phyloP scores from a whole-genome alignment of 2,329 filamentous ascomycete species.

The Sporothrix luriei region DNA sequence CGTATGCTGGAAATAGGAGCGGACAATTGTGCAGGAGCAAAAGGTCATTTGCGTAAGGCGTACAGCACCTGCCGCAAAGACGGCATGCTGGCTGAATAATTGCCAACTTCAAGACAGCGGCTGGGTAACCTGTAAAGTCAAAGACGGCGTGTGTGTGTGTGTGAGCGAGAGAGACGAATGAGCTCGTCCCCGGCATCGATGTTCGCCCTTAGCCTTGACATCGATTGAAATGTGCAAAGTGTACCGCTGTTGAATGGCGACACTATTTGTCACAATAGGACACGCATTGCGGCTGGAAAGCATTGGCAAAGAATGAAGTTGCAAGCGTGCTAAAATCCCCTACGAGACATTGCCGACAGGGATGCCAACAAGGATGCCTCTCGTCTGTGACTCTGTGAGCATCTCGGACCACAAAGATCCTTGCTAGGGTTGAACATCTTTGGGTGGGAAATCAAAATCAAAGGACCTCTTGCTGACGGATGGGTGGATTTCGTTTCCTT shows the following conservation, averaged over 20 bases:
- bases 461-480: slow-evolving; percentile 11
- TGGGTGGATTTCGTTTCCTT: not conserved
- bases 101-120: not conserved
- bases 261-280: no score
- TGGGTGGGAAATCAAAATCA: slow-evolving; percentile 6
- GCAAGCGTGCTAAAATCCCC: not conserved
- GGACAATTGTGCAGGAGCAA: not conserved
- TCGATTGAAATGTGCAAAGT: no score
- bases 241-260: not conserved
- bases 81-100: not conserved
- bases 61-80: not conserved
- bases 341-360: not conserved
- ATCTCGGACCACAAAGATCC: not conserved
- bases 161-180: not conserved
- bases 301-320: not conserved
- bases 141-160: not conserved
- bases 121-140: no score
- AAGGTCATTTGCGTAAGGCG: no score
- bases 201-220: not conserved
- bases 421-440: not conserved
- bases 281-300: no score
- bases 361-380: no score
- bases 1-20: not conserved
- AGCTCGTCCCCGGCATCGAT: not conserved
- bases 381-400: no score